Evolutionary conservation across 495 filamentous ascomycete genomes (phyloP).

Genomic region (Neurospora tetrasperma): DNA sequence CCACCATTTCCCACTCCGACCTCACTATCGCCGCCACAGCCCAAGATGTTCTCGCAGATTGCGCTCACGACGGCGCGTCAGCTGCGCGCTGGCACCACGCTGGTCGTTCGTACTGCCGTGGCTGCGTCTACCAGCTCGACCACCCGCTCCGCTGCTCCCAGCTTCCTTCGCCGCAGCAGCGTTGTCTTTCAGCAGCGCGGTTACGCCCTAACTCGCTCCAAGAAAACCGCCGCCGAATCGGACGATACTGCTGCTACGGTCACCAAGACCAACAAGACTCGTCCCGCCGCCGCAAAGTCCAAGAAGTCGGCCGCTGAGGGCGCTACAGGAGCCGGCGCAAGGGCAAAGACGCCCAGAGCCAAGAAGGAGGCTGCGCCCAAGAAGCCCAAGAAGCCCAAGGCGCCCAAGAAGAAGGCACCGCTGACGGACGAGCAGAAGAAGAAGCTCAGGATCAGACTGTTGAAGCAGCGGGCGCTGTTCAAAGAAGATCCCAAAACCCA

Average conservation of each 20-base stretch:
- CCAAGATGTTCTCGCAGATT: conserved; percentile 21
- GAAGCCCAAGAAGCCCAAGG: conserved; percentile 7
- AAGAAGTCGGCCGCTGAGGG: conserved; percentile 8
- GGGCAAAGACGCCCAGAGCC: conserved; percentile 5
- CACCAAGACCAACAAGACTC: conserved; percentile 16
- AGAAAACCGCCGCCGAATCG: neutral
- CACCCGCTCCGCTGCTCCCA: neutral
- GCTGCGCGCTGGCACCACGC: conserved; percentile 8
- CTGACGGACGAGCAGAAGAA: conserved; percentile 6
- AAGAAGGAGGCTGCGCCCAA: neutral
- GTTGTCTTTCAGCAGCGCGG: conserved; percentile 8
- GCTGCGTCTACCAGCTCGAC: neutral
- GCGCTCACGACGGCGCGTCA: conserved; percentile 17
- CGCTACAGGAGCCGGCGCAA: conserved; percentile 6
- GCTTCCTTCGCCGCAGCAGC: conserved; percentile 3
- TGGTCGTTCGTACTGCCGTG: conserved; percentile 1
- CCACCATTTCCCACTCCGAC: conserved; percentile 2
- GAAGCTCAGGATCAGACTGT: conserved; percentile 7
- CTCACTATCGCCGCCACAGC: neutral
- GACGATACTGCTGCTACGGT: neutral
- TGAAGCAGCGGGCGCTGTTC: conserved; percentile 20
- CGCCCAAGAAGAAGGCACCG: conserved; percentile 8
- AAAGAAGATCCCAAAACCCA: conserved; percentile 14
- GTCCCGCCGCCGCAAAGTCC: conserved; percentile 2
- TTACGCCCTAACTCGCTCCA: neutral